These are phyloP conservation scores for Fagus crenata DNA, from an alignment of 306 rosid genomes.

Conservation along the genomic window DNA sequence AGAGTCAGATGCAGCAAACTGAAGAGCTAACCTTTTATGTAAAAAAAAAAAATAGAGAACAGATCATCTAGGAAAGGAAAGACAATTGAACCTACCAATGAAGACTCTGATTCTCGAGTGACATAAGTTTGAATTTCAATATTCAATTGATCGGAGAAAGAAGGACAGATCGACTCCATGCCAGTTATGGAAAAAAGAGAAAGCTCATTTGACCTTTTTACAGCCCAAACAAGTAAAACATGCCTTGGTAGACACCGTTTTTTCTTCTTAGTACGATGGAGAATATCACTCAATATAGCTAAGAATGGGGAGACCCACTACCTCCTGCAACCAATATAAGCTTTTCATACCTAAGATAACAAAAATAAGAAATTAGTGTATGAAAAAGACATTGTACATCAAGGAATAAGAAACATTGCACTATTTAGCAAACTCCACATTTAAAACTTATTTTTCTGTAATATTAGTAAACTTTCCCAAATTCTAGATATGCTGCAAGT, in stretches of 20 bases:
- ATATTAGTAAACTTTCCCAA: background rate
- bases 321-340: slow-evolving; percentile 94
- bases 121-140: slow-evolving; percentile 59
- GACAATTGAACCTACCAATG: slow-evolving; percentile 55
- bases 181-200: slow-evolving; percentile 69
- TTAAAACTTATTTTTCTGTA: background rate
- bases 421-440: background rate
- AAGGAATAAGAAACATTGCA: background rate
- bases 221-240: slow-evolving; percentile 79
- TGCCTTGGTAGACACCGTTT: slow-evolving; percentile 66
- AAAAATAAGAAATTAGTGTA: slow-evolving; percentile 13
- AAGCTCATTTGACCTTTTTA: slow-evolving; percentile 72
- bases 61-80: slow-evolving; percentile 1
- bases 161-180: slow-evolving; percentile 65
- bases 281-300: slow-evolving; percentile 84
- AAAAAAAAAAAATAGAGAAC: slow-evolving; percentile 1
- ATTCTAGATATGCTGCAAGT: background rate
- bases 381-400: slow-evolving; percentile 14
- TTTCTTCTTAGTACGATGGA: slow-evolving; percentile 69
- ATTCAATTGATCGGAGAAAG: slow-evolving; percentile 53
- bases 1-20: slow-evolving; percentile 27
- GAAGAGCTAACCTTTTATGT: background rate
- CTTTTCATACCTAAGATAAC: slow-evolving; percentile 70
- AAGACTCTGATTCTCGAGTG: slow-evolving; percentile 79
- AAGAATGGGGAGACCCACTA: slow-evolving; percentile 89